A percentile compares a stretch with the other conserved stretches of the same genome.
phyloP scores from a whole-genome alignment of 139 green algal species.

The Ulvella scutata region DNA sequence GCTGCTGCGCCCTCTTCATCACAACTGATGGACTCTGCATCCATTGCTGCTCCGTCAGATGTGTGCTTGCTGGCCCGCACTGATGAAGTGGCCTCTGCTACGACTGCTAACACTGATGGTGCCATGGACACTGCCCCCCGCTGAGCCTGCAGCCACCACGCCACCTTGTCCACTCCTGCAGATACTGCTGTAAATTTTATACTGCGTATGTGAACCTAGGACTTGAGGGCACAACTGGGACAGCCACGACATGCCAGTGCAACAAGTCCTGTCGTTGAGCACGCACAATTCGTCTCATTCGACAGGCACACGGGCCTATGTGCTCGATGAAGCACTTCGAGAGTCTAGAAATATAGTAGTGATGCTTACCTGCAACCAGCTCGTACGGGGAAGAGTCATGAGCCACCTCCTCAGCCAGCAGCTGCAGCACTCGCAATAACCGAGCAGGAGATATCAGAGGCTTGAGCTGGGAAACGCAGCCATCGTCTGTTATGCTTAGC shows the following conservation, averaged over 20 bases:
- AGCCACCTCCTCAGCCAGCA: neutral
- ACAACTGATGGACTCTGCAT: too few species aligned
- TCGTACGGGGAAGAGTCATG: neutral
- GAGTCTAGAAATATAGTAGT: too few species aligned
- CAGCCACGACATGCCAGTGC: too few species aligned
- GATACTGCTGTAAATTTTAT: neutral
- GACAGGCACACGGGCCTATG: too few species aligned
- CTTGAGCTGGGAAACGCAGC: neutral
- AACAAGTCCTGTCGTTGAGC: too few species aligned
- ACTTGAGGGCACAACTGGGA: too few species aligned
- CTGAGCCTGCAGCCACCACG: neutral
- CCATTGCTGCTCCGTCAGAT: too few species aligned
- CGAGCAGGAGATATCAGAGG: neutral
- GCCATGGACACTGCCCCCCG: neutral
- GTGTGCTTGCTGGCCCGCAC: too few species aligned
- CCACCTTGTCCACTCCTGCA: neutral
- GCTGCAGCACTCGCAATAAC: neutral
- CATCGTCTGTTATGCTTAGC: neutral
- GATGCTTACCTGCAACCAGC: neutral
- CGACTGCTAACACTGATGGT: neutral
- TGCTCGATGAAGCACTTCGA: too few species aligned
- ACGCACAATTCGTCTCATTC: too few species aligned
- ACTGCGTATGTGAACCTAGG: too few species aligned
- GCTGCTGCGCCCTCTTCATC: too few species aligned
- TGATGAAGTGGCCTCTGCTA: neutral